Evolutionary conservation across 257 asterid genomes (phyloP).

Genomic region (Craterostigma plantagineum): DNA sequence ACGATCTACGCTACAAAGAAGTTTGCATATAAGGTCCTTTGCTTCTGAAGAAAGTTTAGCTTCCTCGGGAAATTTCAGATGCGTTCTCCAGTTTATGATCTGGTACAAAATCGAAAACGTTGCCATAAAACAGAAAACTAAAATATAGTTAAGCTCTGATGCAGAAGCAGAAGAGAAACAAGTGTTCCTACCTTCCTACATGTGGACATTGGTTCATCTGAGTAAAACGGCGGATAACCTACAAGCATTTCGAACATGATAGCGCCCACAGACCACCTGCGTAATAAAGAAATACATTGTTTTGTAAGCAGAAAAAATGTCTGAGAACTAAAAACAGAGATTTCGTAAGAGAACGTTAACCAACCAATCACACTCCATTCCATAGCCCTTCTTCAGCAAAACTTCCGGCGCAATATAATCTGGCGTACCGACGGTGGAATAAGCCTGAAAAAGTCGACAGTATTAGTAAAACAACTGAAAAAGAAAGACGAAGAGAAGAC

Average conservation of each 20-base stretch:
- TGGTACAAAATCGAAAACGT: no score
- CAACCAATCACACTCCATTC: slow-evolving; percentile 98
- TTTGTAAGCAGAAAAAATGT: background rate
- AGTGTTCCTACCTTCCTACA: slow-evolving; percentile 90
- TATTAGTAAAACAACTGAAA: no score
- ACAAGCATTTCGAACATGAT: slow-evolving; percentile 98
- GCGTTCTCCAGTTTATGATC: slow-evolving; percentile 95
- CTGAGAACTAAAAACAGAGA: background rate
- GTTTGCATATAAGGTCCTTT: slow-evolving; percentile 63
- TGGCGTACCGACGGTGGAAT: slow-evolving; percentile 94
- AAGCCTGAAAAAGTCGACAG: slow-evolving; percentile 56
- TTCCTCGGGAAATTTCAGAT: slow-evolving; percentile 87
- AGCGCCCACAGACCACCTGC: slow-evolving; percentile 99
- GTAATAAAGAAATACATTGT: background rate
- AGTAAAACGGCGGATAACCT: slow-evolving; percentile 95
- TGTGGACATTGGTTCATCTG: slow-evolving; percentile 98
- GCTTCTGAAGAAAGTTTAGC: slow-evolving; percentile 66
- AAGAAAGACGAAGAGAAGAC: no score
- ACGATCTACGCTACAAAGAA: slow-evolving; percentile 71
- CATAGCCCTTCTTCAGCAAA: slow-evolving; percentile 90
- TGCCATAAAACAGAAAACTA: no score
- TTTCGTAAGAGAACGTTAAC: slow-evolving; percentile 11
- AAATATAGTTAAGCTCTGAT: no score
- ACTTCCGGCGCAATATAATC: slow-evolving; percentile 98
- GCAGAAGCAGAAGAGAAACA: no score